Evolutionary conservation across 2,329 filamentous ascomycete genomes (phyloP), one percentile per base, ranked within the genome.

Genomic region (Neofusicoccum cordaticola): DNA sequence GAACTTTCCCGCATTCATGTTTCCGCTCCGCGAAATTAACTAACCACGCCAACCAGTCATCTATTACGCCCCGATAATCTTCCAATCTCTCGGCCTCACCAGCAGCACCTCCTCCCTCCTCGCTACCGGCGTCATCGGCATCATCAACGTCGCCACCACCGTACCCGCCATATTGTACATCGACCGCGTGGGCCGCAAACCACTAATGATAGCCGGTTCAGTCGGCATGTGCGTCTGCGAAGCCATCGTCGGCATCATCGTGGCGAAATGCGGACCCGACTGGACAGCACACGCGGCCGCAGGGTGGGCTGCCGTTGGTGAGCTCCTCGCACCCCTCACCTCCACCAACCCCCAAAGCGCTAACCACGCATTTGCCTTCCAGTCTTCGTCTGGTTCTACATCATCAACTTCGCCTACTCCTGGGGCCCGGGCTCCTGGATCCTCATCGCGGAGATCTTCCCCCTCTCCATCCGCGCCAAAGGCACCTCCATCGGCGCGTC

Each of bases 391-490:
- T 31, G 27, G 27, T 7, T 31, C 27, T 31, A 31, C 27, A 31
- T 31, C 27, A 31, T 31, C 27, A 31, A 31, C 27, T 93, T 92
- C 74, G 90, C 90, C 13, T 85, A 87, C 7, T 90, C 89, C 0
- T 93, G 90, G 90, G 90, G 90, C 6, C 90, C 90, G 0, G 88
- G 91, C 39, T 85, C 84, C 3, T 93, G 90, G 90, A 90, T 77
- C 27, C 74, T 77, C 12, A 77, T 77, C 34, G 78, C 78, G 39
- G 68, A 71, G 27, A 66, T 80, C 65, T 80, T 79, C 74, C 78
- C 78, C 5, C 73, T 80, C 65, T 81, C 81, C 65, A 80, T 82
- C 61, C 78, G 81, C 61, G 77, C 79, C 45, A 82, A 82, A 71
- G 81, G 80, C 39, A 71, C 79, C 52, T 75, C 74, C 9, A 82